Evolutionary conservation across 306 rosid genomes (phyloP), one percentile per base, ranked within the genome.

Genomic region (Phaseolus lunatus): DNA sequence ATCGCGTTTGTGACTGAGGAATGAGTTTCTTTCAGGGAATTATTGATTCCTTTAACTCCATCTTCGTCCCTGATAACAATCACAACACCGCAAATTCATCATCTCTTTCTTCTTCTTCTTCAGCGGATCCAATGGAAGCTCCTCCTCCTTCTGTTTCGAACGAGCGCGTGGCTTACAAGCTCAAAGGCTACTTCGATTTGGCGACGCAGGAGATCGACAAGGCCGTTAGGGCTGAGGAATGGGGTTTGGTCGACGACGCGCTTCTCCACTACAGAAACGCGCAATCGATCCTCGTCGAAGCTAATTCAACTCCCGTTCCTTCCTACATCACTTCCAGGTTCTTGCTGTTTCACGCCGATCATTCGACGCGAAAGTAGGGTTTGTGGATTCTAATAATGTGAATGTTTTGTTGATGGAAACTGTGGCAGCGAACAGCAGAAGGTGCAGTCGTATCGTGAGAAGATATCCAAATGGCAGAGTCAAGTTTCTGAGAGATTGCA

Each of bases 161-260:
- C 76, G 97, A 95, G 78, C 96, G 97, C 53, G 90, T 92, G 3
- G 98, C 97, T 14, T 89, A 85, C 82, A 95, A 95, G 93, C 92
- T 95, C 48, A 90, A 92, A 80, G 97, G 97, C 1, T 95, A 84
- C 86, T 90, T 83, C 75, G 96, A 92, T 82, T 89, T 95, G 84
- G 96, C 98, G 1, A 92, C 84, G 63, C 93, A 85, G 70, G 96
- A 95, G 92, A 92, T 95, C 87, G 95, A 82, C 15, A 95, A 92
- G 73, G 98, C 91, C 64, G 97, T 95, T 82, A 86, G 97, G 81
- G 98, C 98, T 7, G 98, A 95, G 80, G 98, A 95, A 75, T 95
- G 98, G 97, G 97, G 96, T 13, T 65, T 95, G 71, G 39, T 87
- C 53, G 92, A 92, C 71, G 93, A 95, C 26, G 97, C 98, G 71